phyloP scores from a whole-genome alignment of 129 eudicot genomes.

The Kitagawia praeruptora region DNA sequence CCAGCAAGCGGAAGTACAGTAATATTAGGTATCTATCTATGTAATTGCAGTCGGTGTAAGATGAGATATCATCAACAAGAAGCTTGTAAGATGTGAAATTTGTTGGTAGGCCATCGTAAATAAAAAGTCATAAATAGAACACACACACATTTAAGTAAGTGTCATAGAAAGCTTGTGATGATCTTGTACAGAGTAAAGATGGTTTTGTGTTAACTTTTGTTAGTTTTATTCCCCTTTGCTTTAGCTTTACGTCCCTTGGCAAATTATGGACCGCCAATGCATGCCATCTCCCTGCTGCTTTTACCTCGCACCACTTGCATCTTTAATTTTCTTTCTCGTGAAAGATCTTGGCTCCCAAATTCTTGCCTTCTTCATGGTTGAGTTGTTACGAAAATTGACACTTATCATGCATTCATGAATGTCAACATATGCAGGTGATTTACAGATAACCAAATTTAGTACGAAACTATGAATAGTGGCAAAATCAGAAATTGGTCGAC shows the following conservation, averaged over 20 bases:
- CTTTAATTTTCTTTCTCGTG: background rate
- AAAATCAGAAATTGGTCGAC: too few relatives aligned
- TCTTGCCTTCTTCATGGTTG: background rate
- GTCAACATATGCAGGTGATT: background rate
- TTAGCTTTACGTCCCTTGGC: too few relatives aligned
- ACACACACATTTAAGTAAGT: background rate
- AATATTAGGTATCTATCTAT: too few relatives aligned
- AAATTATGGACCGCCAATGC: background rate
- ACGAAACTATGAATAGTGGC: too few relatives aligned
- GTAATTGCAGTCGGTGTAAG: background rate
- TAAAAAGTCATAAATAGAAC: background rate
- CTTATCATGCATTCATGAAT: background rate
- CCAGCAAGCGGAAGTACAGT: background rate
- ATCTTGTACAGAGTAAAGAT: background rate
- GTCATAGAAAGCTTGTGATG: slow-evolving; percentile 9
- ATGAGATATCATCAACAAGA: background rate
- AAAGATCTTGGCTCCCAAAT: background rate
- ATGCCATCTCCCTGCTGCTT: background rate
- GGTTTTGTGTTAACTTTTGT: background rate
- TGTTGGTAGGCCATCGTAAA: background rate
- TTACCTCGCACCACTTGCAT: background rate
- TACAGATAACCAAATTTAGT: background rate
- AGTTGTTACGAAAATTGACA: background rate
- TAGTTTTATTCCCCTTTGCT: background rate
- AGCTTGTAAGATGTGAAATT: background rate